Conservation (phyloP, 2,329 filamentous ascomycete species). For the Colletotrichum somersetense region DNA sequence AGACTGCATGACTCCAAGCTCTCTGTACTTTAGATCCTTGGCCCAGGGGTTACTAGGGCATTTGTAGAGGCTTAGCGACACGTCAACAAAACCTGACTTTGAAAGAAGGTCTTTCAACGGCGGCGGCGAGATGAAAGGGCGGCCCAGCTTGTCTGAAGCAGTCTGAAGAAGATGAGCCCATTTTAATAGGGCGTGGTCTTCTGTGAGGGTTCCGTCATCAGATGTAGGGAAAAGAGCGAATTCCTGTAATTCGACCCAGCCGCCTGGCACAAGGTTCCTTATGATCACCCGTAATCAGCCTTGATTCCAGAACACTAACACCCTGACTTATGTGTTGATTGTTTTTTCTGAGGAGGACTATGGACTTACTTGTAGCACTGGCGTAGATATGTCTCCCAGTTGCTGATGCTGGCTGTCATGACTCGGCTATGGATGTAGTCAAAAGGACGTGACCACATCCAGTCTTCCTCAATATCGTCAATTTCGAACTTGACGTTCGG, state of each 20-base stretch:
- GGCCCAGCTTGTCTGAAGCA: slow-evolving; percentile 47
- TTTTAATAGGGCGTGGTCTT: slow-evolving; percentile 46
- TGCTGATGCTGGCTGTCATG: slow-evolving; percentile 37
- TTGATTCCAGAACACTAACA: background rate
- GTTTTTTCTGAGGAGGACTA: background rate
- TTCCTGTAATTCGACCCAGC: slow-evolving; percentile 59
- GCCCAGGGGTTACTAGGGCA: slow-evolving; percentile 66
- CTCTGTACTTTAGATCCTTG: slow-evolving; percentile 62
- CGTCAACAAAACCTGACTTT: slow-evolving; percentile 67
- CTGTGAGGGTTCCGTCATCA: slow-evolving; percentile 56
- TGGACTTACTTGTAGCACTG: slow-evolving; percentile 2
- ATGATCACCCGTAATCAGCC: background rate
- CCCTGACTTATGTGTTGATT: background rate
- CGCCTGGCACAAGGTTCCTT: slow-evolving; percentile 55
- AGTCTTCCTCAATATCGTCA: slow-evolving; percentile 56
- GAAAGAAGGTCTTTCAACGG: slow-evolving; percentile 53
- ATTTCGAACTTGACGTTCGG: slow-evolving; percentile 60
- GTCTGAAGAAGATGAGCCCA: slow-evolving; percentile 49
- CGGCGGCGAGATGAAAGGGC: slow-evolving; percentile 45
- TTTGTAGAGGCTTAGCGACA: slow-evolving; percentile 60
- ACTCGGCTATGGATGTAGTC: slow-evolving; percentile 45
- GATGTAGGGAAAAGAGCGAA: slow-evolving; percentile 53
- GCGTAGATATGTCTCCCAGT: background rate
- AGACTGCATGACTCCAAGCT: slow-evolving; percentile 56
- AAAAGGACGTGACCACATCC: slow-evolving; percentile 52